Evolutionary conservation across 768 basidiomycete genomes (phyloP).

Genomic region (Udeniomyces megalosporus): DNA sequence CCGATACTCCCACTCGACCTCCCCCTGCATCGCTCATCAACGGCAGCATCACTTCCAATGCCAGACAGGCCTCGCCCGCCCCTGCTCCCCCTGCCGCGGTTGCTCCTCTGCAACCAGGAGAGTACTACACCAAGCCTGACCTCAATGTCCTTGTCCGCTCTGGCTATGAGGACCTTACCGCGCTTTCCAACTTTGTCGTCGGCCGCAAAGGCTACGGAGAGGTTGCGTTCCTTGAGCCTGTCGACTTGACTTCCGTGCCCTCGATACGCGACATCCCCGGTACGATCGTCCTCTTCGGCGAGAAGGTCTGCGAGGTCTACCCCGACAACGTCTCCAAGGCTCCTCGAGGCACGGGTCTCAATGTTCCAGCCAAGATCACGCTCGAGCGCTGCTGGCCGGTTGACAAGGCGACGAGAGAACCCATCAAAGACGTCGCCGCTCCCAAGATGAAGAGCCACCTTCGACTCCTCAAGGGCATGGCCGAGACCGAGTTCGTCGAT

Average conservation of each 20-base stretch:
- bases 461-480: constrained; percentile 67
- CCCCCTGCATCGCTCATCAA: constrained; percentile 18
- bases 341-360: constrained; percentile 65
- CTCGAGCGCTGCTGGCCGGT: constrained; percentile 70
- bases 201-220: constrained; percentile 85
- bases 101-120: constrained; percentile 48
- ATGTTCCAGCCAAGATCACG: constrained; percentile 64
- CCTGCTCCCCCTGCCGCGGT: constrained; percentile 24
- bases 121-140: constrained; percentile 79
- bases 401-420: constrained; percentile 79
- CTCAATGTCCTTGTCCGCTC: constrained; percentile 52
- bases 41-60: not conserved
- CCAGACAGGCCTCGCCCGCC: constrained; percentile 23
- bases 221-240: constrained; percentile 58
- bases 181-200: constrained; percentile 61
- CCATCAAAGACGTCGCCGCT: constrained; percentile 65
- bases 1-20: not conserved
- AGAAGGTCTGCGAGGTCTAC: constrained; percentile 73
- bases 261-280: constrained; percentile 69
- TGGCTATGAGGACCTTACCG: constrained; percentile 54
- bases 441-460: constrained; percentile 55
- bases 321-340: constrained; percentile 83
- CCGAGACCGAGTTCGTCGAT: constrained; percentile 64
- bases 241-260: constrained; percentile 67
- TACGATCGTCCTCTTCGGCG: constrained; percentile 70